Evolutionary conservation across 2,329 filamentous ascomycete species (phyloP), one percentile per base, ranked within the genome.

Genomic region (Colletotrichum sp.): DNA sequence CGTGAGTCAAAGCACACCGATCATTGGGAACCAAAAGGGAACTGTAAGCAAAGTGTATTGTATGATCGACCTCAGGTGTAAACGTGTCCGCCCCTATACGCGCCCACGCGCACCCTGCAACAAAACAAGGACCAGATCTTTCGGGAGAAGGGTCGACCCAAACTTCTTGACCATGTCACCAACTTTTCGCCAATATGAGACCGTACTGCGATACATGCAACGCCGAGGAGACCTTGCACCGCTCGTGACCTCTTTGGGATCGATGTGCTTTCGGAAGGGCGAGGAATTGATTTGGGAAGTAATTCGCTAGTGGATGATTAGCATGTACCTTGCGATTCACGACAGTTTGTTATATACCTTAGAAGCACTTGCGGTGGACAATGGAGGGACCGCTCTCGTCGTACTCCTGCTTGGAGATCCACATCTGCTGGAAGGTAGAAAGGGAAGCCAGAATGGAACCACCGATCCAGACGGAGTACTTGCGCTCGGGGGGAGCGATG

Each of bases 341-440:
- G 18, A 8, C 3, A 9, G 4, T 59, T 26, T 6, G 1, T 32
- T 32, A 78, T 86, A 83, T 85, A 93, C 93, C 94, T 98, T 98
- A 98, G 95, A 98, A 98, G 95, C 96, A 98, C 95, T 98, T 99
- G 94, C 96, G 95, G 95, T 99, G 96, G 85, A 99, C 96, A 87
- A 99, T 99, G 86, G 96, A 98, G 84, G 96, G 97, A 90, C 96
- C 96, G 89, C 94, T 97, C 95, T 99, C 97, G 92, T 99, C 97
- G 94, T 99, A 99, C 93, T 99, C 96, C 92, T 99, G 97, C 96
- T 99, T 99, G 85, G 97, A 99, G 94, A 99, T 99, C 97, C 97
- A 99, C 97, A 99, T 99, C 92, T 99, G 97, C 93, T 99, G 97
- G 96, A 99, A 99, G 89, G 97, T 99, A 83, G 97, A 99, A 85